Conservation (phyloP, 371 early-diverging fungal species). For the Mortierella sp. region DNA sequence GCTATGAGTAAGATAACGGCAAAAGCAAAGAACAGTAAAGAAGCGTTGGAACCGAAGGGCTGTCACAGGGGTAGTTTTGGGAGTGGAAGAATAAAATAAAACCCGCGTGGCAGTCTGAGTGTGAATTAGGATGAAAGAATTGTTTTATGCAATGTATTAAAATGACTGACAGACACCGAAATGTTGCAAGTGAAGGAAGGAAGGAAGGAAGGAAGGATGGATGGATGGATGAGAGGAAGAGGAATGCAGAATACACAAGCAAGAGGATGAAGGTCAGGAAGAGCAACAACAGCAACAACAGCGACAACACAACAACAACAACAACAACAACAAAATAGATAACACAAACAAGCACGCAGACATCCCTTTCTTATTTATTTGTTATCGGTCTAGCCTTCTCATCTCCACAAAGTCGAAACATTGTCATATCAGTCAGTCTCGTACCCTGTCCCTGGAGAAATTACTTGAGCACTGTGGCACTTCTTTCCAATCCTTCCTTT, state of each 20-base stretch:
- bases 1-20: not conserved
- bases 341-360: too few relatives aligned
- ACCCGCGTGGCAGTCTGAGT: conserved; percentile 8
- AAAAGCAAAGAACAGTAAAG: conserved; percentile 1
- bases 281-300: not conserved
- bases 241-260: not conserved
- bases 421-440: too few relatives aligned
- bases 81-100: not conserved
- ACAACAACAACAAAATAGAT: too few relatives aligned
- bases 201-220: not conserved
- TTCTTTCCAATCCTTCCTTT: too few relatives aligned
- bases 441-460: too few relatives aligned
- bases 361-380: too few relatives aligned
- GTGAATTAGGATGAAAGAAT: not conserved
- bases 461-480: too few relatives aligned
- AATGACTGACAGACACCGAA: not conserved
- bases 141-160: too few relatives aligned
- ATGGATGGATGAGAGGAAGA: not conserved
- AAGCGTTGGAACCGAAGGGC: not conserved
- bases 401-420: too few relatives aligned
- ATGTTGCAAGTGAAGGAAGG: not conserved
- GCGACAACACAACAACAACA: too few relatives aligned
- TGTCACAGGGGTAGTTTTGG: not conserved
- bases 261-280: too few relatives aligned
- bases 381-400: too few relatives aligned